A percentile compares a stretch with the other conserved stretches of the same genome.
These are phyloP conservation scores for Tetrahymena elliotti DNA, from an alignment of 73 alveolate species.

Conservation along the genomic window DNA sequence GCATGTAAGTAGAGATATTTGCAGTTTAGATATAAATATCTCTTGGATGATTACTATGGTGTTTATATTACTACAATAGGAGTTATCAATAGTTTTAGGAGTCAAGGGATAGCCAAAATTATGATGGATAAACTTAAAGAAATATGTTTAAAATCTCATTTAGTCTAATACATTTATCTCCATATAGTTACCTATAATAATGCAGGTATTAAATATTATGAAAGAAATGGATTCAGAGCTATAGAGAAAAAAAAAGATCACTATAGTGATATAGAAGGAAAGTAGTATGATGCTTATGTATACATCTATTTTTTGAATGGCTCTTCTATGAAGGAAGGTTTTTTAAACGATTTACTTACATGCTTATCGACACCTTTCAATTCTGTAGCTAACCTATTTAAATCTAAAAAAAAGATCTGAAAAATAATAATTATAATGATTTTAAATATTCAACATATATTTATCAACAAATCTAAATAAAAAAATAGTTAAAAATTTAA, in stretches of 20 bases:
- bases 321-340: not conserved
- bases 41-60: not conserved
- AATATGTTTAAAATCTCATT: not conserved
- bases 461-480: too few species aligned
- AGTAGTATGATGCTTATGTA: slow-evolving; percentile 13
- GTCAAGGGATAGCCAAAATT: slow-evolving; percentile 12
- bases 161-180: slow-evolving; percentile 1
- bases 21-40: not conserved
- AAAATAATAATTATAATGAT: not conserved
- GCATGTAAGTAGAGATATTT: not conserved
- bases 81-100: slow-evolving; percentile 16
- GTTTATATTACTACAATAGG: slow-evolving; percentile 21
- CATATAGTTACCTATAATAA: slow-evolving; percentile 21
- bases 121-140: slow-evolving; percentile 6
- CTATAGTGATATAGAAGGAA: slow-evolving; percentile 2
- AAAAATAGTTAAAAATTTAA: too few species aligned
- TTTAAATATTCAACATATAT: not conserved
- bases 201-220: slow-evolving; percentile 2
- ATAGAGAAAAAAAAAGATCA: slow-evolving; percentile 6
- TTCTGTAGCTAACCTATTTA: not conserved
- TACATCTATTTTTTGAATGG: slow-evolving; percentile 1
- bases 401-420: not conserved
- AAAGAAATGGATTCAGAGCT: slow-evolving; percentile 7
- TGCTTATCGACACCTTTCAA: not conserved
- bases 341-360: not conserved